Percentiles rank a stretch among this genome's conserved stretches.
Conservation (phyloP, 148 eudicot genomes). For the Cornus suecica region DNA sequence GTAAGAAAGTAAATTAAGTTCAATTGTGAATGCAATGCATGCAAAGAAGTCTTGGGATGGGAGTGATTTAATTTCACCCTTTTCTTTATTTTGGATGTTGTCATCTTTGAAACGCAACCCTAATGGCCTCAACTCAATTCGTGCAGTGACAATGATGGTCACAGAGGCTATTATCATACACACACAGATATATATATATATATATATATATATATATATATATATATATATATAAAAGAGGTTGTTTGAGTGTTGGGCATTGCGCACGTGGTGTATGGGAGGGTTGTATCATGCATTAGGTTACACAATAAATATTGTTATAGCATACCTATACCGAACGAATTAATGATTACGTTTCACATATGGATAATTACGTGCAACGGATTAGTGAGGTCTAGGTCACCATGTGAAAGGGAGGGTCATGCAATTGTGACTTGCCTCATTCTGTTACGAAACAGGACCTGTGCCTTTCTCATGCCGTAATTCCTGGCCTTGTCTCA, state of each 20-base stretch:
- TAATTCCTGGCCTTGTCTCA: conserved; percentile 9
- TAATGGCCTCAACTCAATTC: neutral
- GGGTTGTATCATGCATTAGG: neutral
- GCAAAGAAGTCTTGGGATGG: neutral
- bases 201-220: too few species aligned
- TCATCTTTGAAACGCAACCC: neutral
- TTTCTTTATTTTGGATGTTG: neutral
- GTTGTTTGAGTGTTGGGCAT: neutral
- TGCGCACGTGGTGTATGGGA: neutral
- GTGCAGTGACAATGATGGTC: neutral
- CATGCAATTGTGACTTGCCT: conserved; percentile 30
- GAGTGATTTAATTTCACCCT: too few species aligned
- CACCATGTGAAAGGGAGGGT: conserved; percentile 15
- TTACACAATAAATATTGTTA: neutral
- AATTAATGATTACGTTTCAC: conserved; percentile 11
- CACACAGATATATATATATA: too few species aligned
- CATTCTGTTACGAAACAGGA: conserved; percentile 14
- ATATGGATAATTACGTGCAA: conserved; percentile 14
- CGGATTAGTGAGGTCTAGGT: conserved; percentile 4
- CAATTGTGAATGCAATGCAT: neutral
- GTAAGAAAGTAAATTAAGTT: neutral
- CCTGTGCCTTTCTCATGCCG: conserved; percentile 19
- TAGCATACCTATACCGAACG: conserved; percentile 10
- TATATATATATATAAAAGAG: neutral
- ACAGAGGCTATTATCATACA: too few species aligned